A percentile compares a stretch with the other conserved stretches of the same genome.
phyloP scores from a whole-genome alignment of 2,329 filamentous ascomycete genomes.

The Keithomyces neogunnii region DNA sequence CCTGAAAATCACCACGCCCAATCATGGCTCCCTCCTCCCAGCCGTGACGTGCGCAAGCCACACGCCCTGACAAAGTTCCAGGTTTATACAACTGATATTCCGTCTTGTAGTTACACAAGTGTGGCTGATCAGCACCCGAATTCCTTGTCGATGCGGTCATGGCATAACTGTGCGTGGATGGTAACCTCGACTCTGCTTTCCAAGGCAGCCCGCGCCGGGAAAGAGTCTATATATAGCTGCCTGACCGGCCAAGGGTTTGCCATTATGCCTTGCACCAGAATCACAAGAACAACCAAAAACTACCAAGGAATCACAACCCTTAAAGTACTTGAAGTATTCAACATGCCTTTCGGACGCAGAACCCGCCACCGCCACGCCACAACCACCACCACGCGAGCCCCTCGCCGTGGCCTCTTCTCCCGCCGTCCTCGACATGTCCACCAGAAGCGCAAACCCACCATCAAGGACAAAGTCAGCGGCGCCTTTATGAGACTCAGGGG shows the following conservation, averaged over 20 bases:
- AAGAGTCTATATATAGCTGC: too few species aligned
- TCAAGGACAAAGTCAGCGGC: slow-evolving; percentile 72
- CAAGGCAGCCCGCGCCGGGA: too few species aligned
- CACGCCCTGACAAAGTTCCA: neutral
- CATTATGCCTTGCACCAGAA: too few species aligned
- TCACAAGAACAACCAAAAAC: neutral
- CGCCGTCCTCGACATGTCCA: slow-evolving; percentile 34
- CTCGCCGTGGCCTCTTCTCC: slow-evolving; percentile 32
- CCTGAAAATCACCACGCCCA: neutral
- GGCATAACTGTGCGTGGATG: too few species aligned
- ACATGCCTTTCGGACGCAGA: slow-evolving; percentile 16
- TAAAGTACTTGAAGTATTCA: neutral
- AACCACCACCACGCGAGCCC: slow-evolving; percentile 27
- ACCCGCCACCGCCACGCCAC: slow-evolving; percentile 18
- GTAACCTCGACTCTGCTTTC: too few species aligned
- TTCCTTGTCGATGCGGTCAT: too few species aligned
- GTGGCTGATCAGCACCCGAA: too few species aligned
- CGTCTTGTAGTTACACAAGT: neutral
- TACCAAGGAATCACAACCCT: slow-evolving; percentile 2
- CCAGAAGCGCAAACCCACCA: slow-evolving; percentile 57
- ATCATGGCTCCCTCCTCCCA: neutral
- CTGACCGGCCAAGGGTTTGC: too few species aligned
- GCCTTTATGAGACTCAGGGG: slow-evolving; percentile 68
- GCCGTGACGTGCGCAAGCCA: slow-evolving; percentile 5
- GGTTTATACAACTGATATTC: neutral